Evolutionary conservation across 2,329 filamentous ascomycete genomes (phyloP), one percentile per base, ranked within the genome.

Genomic region (Cadophora sp.): DNA sequence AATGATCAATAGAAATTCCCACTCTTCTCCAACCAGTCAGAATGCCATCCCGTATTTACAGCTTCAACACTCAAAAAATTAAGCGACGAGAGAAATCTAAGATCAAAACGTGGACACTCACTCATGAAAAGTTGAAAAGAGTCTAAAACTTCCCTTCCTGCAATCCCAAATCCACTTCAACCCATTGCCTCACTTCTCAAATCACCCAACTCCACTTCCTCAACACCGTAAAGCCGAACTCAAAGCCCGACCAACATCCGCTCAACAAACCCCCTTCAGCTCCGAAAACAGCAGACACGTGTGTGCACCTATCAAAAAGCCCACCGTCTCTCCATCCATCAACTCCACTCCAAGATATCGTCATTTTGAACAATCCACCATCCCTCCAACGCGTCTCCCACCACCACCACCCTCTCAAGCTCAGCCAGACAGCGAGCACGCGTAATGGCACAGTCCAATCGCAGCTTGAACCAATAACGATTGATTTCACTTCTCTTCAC

Each of bases 231-330:
- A 33, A 43, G 16, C 48, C 48, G 13, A 45, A 18, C 30, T 16
- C 59, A 41, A 27, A 43, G 3, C 6, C 33, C n/a, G 45, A n/a
- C 45, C 24, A 14, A 33, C 36, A 22, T 39, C 43, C 39, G n/a
- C 45, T 59, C 55, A 20, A 43, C n/a, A 39, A 45, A 13, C 20
- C 11, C 45, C 4, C 1, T 62, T 22, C 22, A 20, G 1, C 63
- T 41, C 36, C 56, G 9, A 24, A 41, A 24, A 58, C 33, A 43
- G 24, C 30, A 43, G 36, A 22, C 20, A 41, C 66, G 60, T 66
- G 59, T 63, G 60, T 68, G 62, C 48, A 18, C 33, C 45, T 66
- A 68, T 66, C 59, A 68, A 66, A 66, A 61, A 18, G 36, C 16
- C 22, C 51, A 36, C n/a, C n/a, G 58, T 60, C 47, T 55, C 47